Conservation (phyloP, 371 early-diverging fungal species). For the Mortierella sp. region DNA sequence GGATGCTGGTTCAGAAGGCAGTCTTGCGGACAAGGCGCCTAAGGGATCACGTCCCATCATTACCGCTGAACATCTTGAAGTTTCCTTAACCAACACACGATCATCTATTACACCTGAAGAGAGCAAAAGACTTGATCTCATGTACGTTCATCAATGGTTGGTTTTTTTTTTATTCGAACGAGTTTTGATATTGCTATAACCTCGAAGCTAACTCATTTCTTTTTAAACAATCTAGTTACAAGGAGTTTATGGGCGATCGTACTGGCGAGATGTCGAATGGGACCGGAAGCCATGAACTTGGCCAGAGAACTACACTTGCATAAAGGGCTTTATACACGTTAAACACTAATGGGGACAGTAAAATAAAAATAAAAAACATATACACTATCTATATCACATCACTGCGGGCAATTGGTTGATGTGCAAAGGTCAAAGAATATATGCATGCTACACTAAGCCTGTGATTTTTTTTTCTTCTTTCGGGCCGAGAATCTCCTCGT, state of each 20-base stretch:
- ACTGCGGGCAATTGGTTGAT: too few relatives aligned
- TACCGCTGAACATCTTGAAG: constrained; percentile 66
- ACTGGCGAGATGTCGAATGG: constrained; percentile 77
- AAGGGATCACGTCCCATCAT: constrained; percentile 58
- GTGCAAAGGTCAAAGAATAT: too few relatives aligned
- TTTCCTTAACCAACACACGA: constrained; percentile 69
- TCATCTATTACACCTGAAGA: constrained; percentile 79
- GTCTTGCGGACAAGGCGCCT: constrained; percentile 11
- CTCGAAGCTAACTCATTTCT: background rate
- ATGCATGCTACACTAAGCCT: too few relatives aligned
- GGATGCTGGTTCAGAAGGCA: constrained; percentile 3
- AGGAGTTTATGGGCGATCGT: constrained; percentile 77
- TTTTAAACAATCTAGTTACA: constrained; percentile 53
- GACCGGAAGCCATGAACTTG: constrained; percentile 75
- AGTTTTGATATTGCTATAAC: background rate
- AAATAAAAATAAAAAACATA: too few relatives aligned
- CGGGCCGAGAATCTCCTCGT: too few relatives aligned
- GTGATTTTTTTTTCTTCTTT: too few relatives aligned
- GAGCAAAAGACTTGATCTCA: constrained; percentile 63
- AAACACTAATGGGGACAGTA: too few relatives aligned
- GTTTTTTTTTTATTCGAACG: too few relatives aligned
- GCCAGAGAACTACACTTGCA: constrained; percentile 74
- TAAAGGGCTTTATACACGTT: constrained; percentile 28
- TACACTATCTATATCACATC: too few relatives aligned
- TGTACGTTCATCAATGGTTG: constrained; percentile 51